These are phyloP conservation scores for Nepenthes gracilis DNA, from an alignment of 148 eudicot species.

Conservation along the genomic window DNA sequence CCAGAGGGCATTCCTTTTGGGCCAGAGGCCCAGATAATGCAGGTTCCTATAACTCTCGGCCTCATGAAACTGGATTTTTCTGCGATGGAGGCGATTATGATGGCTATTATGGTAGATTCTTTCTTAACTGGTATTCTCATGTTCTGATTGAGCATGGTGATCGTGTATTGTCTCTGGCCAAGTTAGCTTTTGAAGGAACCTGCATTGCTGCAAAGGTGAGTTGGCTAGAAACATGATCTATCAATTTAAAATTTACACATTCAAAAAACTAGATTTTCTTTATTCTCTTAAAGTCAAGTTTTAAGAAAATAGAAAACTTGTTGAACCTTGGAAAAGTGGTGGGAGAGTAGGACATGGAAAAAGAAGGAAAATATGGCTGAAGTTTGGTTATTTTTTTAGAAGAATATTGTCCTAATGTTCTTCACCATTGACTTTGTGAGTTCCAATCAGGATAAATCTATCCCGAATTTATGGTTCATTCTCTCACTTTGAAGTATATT, in stretches of 20 bases:
- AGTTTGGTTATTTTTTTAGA: too few species aligned
- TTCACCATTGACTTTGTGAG: too few species aligned
- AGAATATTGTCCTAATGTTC: too few species aligned
- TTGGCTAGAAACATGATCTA: background rate
- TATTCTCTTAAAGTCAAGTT: background rate
- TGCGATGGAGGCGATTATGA: constrained; percentile 97
- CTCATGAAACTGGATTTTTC: constrained; percentile 93
- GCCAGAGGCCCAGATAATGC: constrained; percentile 84
- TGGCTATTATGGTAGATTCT: constrained; percentile 88
- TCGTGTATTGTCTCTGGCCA: constrained; percentile 74
- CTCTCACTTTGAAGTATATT: too few species aligned
- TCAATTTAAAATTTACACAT: too few species aligned
- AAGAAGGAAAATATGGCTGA: too few species aligned
- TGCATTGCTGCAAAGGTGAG: constrained; percentile 75
- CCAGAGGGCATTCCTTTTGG: constrained; percentile 83
- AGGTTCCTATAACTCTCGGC: constrained; percentile 87
- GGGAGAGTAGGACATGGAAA: too few species aligned
- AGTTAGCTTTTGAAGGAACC: constrained; percentile 85
- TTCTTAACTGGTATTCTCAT: constrained; percentile 88
- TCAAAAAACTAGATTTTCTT: background rate
- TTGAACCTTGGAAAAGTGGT: too few species aligned
- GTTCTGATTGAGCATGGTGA: constrained; percentile 85
- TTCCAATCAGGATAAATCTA: too few species aligned
- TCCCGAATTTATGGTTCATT: too few species aligned
- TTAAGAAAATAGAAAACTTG: too few species aligned